Percentiles rank a stretch among this genome's conserved stretches.
phyloP scores from a whole-genome alignment of 352 stramenopile genomes.

The Albugo candida region DNA sequence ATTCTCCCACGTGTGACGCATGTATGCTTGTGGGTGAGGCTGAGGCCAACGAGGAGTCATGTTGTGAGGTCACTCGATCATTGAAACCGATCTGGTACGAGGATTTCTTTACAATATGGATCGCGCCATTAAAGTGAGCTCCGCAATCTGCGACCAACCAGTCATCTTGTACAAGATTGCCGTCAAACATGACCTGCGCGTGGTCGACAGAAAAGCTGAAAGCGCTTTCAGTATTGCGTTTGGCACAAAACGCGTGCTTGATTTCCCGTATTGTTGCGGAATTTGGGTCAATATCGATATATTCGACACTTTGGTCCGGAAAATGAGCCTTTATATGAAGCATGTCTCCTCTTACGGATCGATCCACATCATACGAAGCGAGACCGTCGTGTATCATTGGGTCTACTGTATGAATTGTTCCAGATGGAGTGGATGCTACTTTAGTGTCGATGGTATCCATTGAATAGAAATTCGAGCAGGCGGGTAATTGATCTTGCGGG shows the following conservation, averaged over 20 bases:
- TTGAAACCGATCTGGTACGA: neutral
- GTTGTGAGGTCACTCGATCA: neutral
- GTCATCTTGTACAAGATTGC: conserved; percentile 50
- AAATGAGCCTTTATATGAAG: conserved; percentile 73
- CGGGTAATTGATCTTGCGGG: neutral
- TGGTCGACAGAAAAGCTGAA: conserved; percentile 24
- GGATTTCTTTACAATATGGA: conserved; percentile 37
- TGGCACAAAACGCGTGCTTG: conserved; percentile 36
- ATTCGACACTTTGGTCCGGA: conserved; percentile 63
- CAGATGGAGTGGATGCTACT: neutral
- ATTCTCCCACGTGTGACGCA: conserved; percentile 10
- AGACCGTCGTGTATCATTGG: conserved; percentile 3
- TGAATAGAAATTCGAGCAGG: neutral
- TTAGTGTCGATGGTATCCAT: neutral
- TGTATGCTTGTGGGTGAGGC: conserved; percentile 60
- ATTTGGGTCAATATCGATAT: conserved; percentile 50
- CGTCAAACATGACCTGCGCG: conserved; percentile 55
- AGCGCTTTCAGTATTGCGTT: conserved; percentile 20
- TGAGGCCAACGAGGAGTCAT: conserved; percentile 35
- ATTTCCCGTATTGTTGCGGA: conserved; percentile 52
- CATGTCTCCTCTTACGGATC: conserved; percentile 20
- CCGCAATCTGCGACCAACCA: conserved; percentile 71
- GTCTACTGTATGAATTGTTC: conserved; percentile 1
- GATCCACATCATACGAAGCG: conserved; percentile 5
- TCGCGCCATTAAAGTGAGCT: conserved; percentile 39